phyloP scores from a whole-genome alignment of 306 rosid species.

The Pyrus bretschneideri region DNA sequence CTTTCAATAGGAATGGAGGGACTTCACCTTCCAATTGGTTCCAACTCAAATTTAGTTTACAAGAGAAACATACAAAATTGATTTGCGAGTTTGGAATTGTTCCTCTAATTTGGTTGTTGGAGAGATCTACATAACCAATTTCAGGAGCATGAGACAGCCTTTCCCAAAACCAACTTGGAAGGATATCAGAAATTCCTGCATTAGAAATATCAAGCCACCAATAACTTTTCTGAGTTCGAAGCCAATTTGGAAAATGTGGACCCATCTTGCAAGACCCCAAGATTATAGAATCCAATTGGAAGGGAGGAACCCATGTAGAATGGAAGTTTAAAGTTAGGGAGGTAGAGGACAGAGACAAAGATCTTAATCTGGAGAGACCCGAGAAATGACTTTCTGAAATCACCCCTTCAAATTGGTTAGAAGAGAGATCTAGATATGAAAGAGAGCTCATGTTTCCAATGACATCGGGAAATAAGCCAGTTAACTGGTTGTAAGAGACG shows the following conservation, averaged over 20 bases:
- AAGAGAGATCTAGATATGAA: background rate
- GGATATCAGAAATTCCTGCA: background rate
- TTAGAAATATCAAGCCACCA: accelerated
- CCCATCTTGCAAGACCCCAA: background rate
- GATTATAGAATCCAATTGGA: background rate
- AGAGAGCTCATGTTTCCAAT: background rate
- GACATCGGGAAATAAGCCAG: background rate
- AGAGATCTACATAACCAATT: background rate
- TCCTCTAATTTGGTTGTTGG: background rate
- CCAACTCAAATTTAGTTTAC: too few species aligned
- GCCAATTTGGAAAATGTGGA: background rate
- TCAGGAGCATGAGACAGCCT: background rate
- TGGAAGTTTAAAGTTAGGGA: background rate
- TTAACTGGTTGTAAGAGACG: background rate
- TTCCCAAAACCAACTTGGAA: background rate
- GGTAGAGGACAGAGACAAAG: background rate
- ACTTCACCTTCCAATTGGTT: too few species aligned
- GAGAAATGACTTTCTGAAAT: background rate
- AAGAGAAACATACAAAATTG: accelerated
- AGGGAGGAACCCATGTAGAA: too few species aligned
- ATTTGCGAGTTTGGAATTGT: background rate
- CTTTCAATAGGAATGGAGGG: too few species aligned
- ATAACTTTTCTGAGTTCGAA: background rate
- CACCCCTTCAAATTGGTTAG: background rate
- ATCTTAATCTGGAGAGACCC: background rate